phyloP scores from a whole-genome alignment of 2,329 filamentous ascomycete species.

The Xylariaceae sp. region DNA sequence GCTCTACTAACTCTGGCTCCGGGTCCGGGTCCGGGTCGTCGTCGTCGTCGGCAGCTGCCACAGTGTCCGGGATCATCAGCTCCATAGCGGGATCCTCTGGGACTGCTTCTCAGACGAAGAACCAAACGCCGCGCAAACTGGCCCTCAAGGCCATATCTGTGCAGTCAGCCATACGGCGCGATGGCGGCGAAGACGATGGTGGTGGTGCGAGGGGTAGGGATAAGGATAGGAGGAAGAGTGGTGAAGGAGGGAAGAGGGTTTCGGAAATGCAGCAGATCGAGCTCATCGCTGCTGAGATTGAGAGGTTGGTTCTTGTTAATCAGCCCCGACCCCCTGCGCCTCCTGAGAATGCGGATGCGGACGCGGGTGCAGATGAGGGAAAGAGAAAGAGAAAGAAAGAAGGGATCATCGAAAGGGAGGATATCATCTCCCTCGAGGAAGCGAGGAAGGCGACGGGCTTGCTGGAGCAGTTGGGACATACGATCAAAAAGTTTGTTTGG shows the following conservation, averaged over 20 bases:
- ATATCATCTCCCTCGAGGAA: slow-evolving; percentile 79
- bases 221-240: too few species aligned
- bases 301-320: slow-evolving; percentile 54
- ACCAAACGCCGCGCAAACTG: slow-evolving; percentile 38
- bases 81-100: slow-evolving; percentile 22
- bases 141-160: slow-evolving; percentile 52
- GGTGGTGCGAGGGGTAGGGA: too few species aligned
- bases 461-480: slow-evolving; percentile 81
- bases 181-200: too few species aligned
- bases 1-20: too few species aligned
- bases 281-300: slow-evolving; percentile 70
- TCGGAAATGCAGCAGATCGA: slow-evolving; percentile 53
- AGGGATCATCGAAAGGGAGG: slow-evolving; percentile 47
- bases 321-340: slow-evolving; percentile 37
- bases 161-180: slow-evolving; percentile 48
- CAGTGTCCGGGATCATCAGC: slow-evolving; percentile 19
- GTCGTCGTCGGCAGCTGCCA: slow-evolving; percentile 6
- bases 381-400: background rate
- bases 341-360: slow-evolving; percentile 2
- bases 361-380: slow-evolving; percentile 14
- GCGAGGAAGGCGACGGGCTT: slow-evolving; percentile 83
- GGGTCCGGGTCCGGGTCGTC: too few species aligned
- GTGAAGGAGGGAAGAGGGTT: too few species aligned
- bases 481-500: slow-evolving; percentile 93
- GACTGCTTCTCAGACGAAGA: too few species aligned